These are phyloP conservation scores for Aechmea fasciata DNA, from an alignment of 176 grass and related monocot genomes.

Conservation along the genomic window DNA sequence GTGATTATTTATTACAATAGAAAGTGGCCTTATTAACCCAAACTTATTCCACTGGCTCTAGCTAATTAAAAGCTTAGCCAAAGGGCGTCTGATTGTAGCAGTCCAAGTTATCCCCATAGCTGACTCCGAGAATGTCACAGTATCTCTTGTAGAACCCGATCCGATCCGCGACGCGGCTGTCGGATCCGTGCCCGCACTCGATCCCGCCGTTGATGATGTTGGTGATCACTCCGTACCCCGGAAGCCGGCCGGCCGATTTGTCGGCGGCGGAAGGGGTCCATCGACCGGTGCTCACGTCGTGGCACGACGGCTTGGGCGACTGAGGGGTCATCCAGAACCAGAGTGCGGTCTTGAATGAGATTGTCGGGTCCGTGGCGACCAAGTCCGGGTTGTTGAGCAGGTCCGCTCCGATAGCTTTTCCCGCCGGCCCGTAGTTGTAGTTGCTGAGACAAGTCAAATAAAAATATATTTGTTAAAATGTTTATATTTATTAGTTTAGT, in stretches of 20 bases:
- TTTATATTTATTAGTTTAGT: too few relatives aligned
- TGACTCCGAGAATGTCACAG: conserved; percentile 34
- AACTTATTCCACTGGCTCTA: neutral
- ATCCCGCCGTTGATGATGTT: conserved; percentile 34
- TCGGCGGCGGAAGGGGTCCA: conserved; percentile 33
- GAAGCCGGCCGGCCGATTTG: conserved; percentile 6
- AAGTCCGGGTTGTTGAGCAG: conserved; percentile 52
- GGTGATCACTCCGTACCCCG: conserved; percentile 46
- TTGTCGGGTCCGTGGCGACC: conserved; percentile 23
- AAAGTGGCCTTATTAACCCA: neutral
- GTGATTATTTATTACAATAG: neutral
- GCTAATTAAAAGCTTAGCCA: neutral
- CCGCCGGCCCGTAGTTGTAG: conserved; percentile 58
- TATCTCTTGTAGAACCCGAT: conserved; percentile 47
- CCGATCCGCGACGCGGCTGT: conserved; percentile 11
- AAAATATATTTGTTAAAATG: neutral
- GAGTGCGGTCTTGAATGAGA: conserved; percentile 54
- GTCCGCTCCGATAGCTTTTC: conserved; percentile 33
- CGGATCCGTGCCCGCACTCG: conserved; percentile 22
- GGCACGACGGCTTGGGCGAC: conserved; percentile 45
- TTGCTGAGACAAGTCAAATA: conserved; percentile 19
- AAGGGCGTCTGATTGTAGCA: conserved; percentile 32
- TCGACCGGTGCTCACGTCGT: conserved; percentile 35
- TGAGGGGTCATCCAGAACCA: conserved; percentile 58
- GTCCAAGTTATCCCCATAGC: conserved; percentile 40